Base-by-base conservation (phyloP, 345 rosid genomes). In the Triadica sebifera region DNA sequence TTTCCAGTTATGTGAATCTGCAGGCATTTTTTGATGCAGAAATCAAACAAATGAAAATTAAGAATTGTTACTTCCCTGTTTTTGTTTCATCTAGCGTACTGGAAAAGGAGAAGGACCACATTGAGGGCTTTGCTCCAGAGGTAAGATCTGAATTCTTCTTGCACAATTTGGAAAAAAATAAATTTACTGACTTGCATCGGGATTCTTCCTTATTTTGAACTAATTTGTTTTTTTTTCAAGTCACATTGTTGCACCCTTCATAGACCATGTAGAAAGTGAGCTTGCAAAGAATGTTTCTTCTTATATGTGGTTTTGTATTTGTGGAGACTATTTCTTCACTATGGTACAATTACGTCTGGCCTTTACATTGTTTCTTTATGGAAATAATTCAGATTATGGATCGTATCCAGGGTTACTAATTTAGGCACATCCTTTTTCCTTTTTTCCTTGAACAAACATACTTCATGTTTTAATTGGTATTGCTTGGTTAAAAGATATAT, bases 71-170 rank as follows among this genome's bases (percentile, higher is more conserved):
- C 80, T 95, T 93, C 84, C 99, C 99, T 68, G 90, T 95, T 65
- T 95, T 93, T 89, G 99, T 95, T 60, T 95, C 99, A 61, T 89
- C 96, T 51, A 77, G 81, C 82, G 97, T 89, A 65, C 77, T 93
- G 51, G 89, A 91, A 77, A 95, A 87, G 84, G 99, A 95, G 86
- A 93, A 91, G 86, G 97, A 95, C 79, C 98, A 95, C 75, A 64
- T 95, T 0, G 98, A 95, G 75, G 99, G 98, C 49, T 95, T 95
- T 77, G 97, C 99, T 72, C 97, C 97, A 0, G 99, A 93, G 97
- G 99, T 93, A 37, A 85, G 83, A 70, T 72, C 56, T 72, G 68
- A 68, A n/a, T 64, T 60, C 22, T 69, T 15, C 24, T 24, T 49
- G 0, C 29, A 50, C 51, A 10, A 20, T 19, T 38, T 6, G 19